phyloP scores from a whole-genome alignment of 345 rosid species.

The Dipteronia sinensis region DNA sequence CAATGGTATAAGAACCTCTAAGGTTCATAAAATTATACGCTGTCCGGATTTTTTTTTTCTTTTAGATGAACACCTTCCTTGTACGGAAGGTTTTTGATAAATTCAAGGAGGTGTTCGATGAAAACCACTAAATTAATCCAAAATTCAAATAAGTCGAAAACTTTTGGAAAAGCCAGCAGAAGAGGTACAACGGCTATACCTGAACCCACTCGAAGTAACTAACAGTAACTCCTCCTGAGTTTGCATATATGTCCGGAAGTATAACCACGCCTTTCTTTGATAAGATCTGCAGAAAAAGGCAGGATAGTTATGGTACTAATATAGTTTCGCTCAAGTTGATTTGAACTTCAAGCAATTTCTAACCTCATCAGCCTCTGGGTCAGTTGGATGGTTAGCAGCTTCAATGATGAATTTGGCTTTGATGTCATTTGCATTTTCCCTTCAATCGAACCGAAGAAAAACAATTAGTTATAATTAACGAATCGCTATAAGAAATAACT shows the following conservation, averaged over 20 bases:
- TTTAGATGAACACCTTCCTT: background rate
- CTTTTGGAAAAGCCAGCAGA: background rate
- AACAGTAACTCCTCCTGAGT: constrained; percentile 97
- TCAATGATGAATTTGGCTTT: constrained; percentile 88
- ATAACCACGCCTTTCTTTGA: constrained; percentile 85
- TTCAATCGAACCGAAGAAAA: constrained; percentile 27
- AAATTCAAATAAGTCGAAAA: background rate
- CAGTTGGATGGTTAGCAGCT: constrained; percentile 98
- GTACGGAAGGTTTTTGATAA: background rate
- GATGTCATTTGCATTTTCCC: constrained; percentile 83
- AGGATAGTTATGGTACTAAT: background rate
- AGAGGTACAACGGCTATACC: constrained; percentile 39
- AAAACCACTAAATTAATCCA: no score
- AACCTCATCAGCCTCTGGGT: constrained; percentile 97
- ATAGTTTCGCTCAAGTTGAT: background rate
- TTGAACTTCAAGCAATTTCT: constrained; percentile 14
- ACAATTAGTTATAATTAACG: background rate
- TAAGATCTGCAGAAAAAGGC: constrained; percentile 50
- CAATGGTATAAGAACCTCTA: background rate
- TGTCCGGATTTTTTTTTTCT: background rate
- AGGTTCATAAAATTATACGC: background rate
- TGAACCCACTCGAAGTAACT: constrained; percentile 99
- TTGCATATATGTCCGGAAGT: constrained; percentile 94
- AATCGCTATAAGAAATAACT: background rate
- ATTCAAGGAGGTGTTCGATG: background rate